Conservation (phyloP, 805 yeast species). For the Candida maris region DNA sequence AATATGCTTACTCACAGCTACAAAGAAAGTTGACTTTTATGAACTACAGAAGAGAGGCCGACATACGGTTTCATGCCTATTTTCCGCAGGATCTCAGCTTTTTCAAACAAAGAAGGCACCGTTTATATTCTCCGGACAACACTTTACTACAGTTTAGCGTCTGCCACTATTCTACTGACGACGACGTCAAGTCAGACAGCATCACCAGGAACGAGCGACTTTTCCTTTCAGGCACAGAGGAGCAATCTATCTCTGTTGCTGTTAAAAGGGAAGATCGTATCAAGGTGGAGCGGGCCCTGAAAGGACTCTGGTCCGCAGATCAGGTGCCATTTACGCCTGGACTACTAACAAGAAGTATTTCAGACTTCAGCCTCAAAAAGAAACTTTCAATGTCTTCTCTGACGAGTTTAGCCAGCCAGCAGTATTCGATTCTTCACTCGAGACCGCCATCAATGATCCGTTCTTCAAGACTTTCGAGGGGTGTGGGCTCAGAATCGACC, state of each 20-base stretch:
- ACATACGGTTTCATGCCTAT: conserved; percentile 14
- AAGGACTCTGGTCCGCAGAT: conserved; percentile 33
- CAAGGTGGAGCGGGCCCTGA: conserved; percentile 26
- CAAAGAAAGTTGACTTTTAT: conserved; percentile 13
- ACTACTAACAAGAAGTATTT: conserved; percentile 16
- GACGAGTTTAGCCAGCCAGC: conserved; percentile 11
- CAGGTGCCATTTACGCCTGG: conserved; percentile 20
- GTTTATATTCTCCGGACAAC: conserved; percentile 18
- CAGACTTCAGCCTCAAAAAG: conserved; percentile 17
- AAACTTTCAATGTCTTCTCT: conserved; percentile 18
- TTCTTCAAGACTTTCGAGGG: conserved; percentile 4
- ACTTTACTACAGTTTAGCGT: conserved; percentile 22
- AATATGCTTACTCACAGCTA: conserved; percentile 23
- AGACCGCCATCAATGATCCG: conserved; percentile 10
- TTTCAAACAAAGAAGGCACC: conserved; percentile 13
- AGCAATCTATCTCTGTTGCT: conserved; percentile 3
- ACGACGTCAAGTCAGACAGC: conserved; percentile 9
- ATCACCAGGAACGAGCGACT: conserved; percentile 8
- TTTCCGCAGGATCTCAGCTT: conserved; percentile 14
- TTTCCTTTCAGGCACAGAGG: background rate
- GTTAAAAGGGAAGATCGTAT: conserved; percentile 20
- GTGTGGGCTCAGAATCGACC: conserved; percentile 14
- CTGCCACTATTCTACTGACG: conserved; percentile 7
- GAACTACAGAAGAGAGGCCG: conserved; percentile 5
- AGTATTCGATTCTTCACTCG: conserved; percentile 4